phyloP scores from a whole-genome alignment of 345 rosid species.

The Camelina sativa region DNA sequence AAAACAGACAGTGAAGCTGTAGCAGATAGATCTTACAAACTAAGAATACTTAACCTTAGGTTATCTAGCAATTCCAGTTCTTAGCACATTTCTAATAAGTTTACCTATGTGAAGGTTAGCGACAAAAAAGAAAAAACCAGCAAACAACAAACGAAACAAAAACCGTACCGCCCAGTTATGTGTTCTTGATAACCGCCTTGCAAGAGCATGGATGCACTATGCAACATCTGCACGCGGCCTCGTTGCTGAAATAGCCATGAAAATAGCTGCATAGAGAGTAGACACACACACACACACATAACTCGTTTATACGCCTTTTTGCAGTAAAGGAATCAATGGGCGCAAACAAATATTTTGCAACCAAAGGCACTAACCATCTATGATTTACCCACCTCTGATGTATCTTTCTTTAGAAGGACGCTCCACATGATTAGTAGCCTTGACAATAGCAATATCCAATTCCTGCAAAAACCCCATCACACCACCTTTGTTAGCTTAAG shows the following conservation, averaged over 20 bases:
- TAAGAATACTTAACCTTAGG: background rate
- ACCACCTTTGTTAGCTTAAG: slow-evolving; percentile 18
- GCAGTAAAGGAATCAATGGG: background rate
- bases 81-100: background rate
- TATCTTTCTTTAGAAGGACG: slow-evolving; percentile 89
- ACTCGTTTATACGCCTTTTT: background rate
- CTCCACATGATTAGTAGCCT: slow-evolving; percentile 94
- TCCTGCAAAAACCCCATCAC: slow-evolving; percentile 53
- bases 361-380: slow-evolving; percentile 31
- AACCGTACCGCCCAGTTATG: slow-evolving; percentile 93
- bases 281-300: background rate
- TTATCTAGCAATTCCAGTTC: background rate
- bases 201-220: slow-evolving; percentile 91
- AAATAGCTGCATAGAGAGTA: slow-evolving; percentile 80
- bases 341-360: background rate
- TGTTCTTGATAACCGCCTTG: slow-evolving; percentile 81
- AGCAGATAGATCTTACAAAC: slow-evolving; percentile 2
- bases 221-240: slow-evolving; percentile 99
- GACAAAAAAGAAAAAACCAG: background rate
- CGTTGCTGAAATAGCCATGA: slow-evolving; percentile 89
- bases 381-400: slow-evolving; percentile 64
- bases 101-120: background rate
- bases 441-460: slow-evolving; percentile 95
- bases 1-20: background rate
- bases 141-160: background rate